Percentiles rank a stretch among this genome's conserved stretches.
These are phyloP conservation scores for Penicillium vulpinum DNA, from an alignment of 2,329 filamentous ascomycete genomes.

Conservation along the genomic window DNA sequence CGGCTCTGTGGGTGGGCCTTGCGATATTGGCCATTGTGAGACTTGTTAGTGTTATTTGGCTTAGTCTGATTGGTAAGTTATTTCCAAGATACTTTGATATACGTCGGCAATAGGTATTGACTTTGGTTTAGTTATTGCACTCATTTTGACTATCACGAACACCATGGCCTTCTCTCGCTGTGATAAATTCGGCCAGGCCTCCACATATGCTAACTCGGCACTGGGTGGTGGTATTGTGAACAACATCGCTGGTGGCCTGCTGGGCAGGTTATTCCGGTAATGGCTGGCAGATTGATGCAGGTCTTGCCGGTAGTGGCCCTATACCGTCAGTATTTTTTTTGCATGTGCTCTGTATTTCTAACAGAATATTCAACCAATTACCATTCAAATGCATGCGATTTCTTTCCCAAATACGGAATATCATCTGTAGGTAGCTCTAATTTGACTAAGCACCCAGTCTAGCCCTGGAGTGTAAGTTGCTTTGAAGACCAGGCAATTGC, in stretches of 20 bases:
- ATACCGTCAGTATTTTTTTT: not conserved
- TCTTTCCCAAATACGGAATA: not conserved
- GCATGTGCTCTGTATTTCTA: slow-evolving; percentile 8
- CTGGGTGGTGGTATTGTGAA: slow-evolving; percentile 56
- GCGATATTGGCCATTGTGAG: slow-evolving; percentile 50
- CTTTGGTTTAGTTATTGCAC: slow-evolving; percentile 45
- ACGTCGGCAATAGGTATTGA: not conserved
- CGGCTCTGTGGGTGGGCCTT: slow-evolving; percentile 50
- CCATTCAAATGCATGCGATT: slow-evolving; percentile 6
- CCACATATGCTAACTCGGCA: slow-evolving; percentile 57
- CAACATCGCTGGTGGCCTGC: slow-evolving; percentile 56
- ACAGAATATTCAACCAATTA: slow-evolving; percentile 3
- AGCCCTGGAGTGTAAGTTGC: not conserved
- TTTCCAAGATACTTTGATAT: not conserved
- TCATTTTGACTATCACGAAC: slow-evolving; percentile 53
- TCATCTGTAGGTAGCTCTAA: not conserved
- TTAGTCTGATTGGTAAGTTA: slow-evolving; percentile 52
- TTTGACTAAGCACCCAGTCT: not conserved
- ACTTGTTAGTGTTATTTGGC: slow-evolving; percentile 51
- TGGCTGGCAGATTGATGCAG: not conserved
- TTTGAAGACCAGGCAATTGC: not conserved
- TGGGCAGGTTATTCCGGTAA: slow-evolving; percentile 56
- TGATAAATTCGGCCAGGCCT: slow-evolving; percentile 58
- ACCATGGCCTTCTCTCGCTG: slow-evolving; percentile 54
- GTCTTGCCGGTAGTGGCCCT: not conserved